A percentile compares a stretch with the other conserved stretches of the same genome.
phyloP scores from a whole-genome alignment of 2,329 filamentous ascomycete genomes.

The Plectosphaerella sp. region DNA sequence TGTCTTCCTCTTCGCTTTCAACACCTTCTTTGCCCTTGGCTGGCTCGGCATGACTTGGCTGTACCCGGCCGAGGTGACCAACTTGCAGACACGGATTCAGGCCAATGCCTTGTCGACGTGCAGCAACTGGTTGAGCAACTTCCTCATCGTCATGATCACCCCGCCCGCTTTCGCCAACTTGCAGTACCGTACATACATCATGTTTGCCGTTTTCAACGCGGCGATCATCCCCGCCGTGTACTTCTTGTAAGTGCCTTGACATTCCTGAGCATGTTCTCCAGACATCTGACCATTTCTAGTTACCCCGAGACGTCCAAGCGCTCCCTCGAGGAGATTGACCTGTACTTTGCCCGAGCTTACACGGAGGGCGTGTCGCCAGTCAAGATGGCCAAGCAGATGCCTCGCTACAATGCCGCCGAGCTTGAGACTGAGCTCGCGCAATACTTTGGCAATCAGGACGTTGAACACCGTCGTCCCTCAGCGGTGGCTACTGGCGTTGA shows the following conservation, averaged over 20 bases:
- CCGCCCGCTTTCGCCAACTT: slow-evolving; percentile 53
- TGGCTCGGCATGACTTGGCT: slow-evolving; percentile 61
- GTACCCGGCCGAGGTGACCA: slow-evolving; percentile 58
- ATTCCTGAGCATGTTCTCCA: slow-evolving; percentile 46
- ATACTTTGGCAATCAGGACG: slow-evolving; percentile 17
- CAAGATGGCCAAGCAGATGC: slow-evolving; percentile 9
- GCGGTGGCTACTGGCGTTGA: background rate
- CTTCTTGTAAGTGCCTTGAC: slow-evolving; percentile 38
- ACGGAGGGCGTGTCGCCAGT: slow-evolving; percentile 19
- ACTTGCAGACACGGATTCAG: slow-evolving; percentile 54
- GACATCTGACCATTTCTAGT: slow-evolving; percentile 34
- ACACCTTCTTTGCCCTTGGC: slow-evolving; percentile 54
- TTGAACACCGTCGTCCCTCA: slow-evolving; percentile 5
- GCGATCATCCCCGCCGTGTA: slow-evolving; percentile 47
- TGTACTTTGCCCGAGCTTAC: slow-evolving; percentile 24
- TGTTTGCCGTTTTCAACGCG: slow-evolving; percentile 51
- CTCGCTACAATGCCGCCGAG: slow-evolving; percentile 7
- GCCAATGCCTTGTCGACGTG: slow-evolving; percentile 61
- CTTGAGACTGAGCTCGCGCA: slow-evolving; percentile 21
- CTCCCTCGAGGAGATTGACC: slow-evolving; percentile 59
- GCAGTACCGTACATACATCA: slow-evolving; percentile 49
- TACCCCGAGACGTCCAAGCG: slow-evolving; percentile 42
- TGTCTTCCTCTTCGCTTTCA: slow-evolving; percentile 58
- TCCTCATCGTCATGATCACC: slow-evolving; percentile 64
- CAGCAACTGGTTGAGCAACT: slow-evolving; percentile 58